phyloP scores from a whole-genome alignment of 805 yeast species.

The Suhomyces pyralidae region DNA sequence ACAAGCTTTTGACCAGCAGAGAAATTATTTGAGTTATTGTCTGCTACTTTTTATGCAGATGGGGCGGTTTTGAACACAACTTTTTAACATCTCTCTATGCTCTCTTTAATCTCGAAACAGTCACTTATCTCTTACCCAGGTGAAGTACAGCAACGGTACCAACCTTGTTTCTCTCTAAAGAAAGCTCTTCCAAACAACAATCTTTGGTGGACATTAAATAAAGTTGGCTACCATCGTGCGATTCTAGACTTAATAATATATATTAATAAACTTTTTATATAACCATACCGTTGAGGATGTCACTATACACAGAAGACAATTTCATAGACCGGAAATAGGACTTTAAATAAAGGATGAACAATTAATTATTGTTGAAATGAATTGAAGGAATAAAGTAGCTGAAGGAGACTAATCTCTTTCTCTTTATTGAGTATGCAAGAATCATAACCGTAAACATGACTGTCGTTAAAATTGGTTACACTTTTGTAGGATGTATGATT shows the following conservation, averaged over 20 bases:
- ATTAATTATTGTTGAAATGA: constrained; percentile 19
- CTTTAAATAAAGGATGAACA: constrained; percentile 2
- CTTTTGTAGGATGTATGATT: constrained; percentile 7
- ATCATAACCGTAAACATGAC: constrained; percentile 6
- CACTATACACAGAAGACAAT: constrained; percentile 34
- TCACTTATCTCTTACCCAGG: not conserved
- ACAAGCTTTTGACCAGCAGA: too few relatives aligned
- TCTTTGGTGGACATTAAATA: too few relatives aligned
- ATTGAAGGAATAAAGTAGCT: constrained; percentile 9
- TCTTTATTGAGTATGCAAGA: constrained; percentile 7
- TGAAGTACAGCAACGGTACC: not conserved
- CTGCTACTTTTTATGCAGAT: too few relatives aligned
- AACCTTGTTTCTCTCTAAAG: not conserved
- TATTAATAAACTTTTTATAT: constrained; percentile 1
- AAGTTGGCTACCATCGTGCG: not conserved
- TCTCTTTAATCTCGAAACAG: not conserved
- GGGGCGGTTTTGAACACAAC: too few relatives aligned
- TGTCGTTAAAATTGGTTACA: constrained; percentile 13
- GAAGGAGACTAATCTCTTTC: not conserved
- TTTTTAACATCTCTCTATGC: too few relatives aligned
- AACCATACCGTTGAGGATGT: constrained; percentile 52
- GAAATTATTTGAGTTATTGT: too few relatives aligned
- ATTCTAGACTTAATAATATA: not conserved
- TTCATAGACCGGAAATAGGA: constrained; percentile 5
- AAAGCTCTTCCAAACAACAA: not conserved